Evolutionary conservation across 1,284 basidiomycete species (phyloP).

Genomic region (Ustilago sp.): DNA sequence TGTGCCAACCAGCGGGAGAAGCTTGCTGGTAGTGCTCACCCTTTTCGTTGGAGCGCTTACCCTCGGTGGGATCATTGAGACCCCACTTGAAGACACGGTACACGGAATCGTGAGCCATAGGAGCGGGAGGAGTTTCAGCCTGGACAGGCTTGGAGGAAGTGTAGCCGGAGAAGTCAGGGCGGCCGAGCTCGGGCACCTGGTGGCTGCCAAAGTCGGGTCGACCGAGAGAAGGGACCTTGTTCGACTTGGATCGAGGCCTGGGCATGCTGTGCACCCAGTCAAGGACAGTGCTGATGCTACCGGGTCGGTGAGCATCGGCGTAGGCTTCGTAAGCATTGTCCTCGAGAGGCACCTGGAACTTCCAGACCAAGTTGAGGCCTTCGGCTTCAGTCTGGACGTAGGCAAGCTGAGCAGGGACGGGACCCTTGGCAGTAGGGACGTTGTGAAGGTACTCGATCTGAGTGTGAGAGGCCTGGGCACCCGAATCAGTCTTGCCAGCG

Average conservation of each 20-base stretch:
- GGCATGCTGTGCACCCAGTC: conserved; percentile 62
- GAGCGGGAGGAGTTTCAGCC: conserved; percentile 6
- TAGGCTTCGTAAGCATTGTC: conserved; percentile 62
- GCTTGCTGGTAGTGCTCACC: conserved; percentile 48
- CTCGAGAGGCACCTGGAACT: conserved; percentile 58
- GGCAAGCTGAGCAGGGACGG: conserved; percentile 57
- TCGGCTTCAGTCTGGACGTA: conserved; percentile 54
- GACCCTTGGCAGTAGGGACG: conserved; percentile 58
- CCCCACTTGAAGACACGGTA: conserved; percentile 63
- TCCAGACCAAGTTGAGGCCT: conserved; percentile 55
- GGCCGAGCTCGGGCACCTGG: conserved; percentile 45
- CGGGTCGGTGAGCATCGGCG: conserved; percentile 55
- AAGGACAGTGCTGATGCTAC: conserved; percentile 50
- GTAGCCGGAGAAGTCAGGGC: conserved; percentile 51
- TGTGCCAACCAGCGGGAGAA: conserved; percentile 60
- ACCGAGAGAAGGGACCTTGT: conserved; percentile 22
- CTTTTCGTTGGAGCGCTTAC: conserved; percentile 51
- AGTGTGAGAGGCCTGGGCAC: conserved; percentile 35
- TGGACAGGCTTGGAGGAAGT: conserved; percentile 21
- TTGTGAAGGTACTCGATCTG: conserved; percentile 57
- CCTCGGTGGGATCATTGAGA: conserved; percentile 61
- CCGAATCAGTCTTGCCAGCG: conserved; percentile 47
- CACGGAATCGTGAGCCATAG: conserved; percentile 39
- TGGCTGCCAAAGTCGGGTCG: conserved; percentile 31
- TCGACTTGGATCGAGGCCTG: conserved; percentile 21